Conservation (phyloP, 1,284 basidiomycete genomes). For the Leccinum variabile region DNA sequence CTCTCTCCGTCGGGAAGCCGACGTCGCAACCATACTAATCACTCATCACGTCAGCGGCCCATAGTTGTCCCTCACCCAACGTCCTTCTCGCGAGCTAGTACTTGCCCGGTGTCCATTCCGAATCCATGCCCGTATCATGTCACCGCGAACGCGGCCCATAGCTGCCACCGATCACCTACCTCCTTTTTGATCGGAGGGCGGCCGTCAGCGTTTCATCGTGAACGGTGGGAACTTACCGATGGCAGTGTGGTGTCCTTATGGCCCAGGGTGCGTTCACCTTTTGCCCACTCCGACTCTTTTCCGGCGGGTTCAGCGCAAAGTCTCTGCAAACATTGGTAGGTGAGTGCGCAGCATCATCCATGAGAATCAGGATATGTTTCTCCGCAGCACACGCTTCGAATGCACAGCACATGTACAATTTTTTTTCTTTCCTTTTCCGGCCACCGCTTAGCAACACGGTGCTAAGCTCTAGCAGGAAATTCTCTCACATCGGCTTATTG, state of each 20-base stretch:
- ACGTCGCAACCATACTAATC: slow-evolving; percentile 19
- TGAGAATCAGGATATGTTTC: slow-evolving; percentile 1
- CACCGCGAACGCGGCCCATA: slow-evolving; percentile 22
- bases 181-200: slow-evolving; percentile 28
- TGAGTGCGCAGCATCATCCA: slow-evolving; percentile 10
- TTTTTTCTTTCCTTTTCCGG: background rate
- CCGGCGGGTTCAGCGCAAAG: background rate
- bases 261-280: background rate
- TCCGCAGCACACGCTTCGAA: slow-evolving; percentile 13
- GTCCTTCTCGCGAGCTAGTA: background rate
- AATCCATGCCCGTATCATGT: slow-evolving; percentile 5
- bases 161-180: slow-evolving; percentile 32
- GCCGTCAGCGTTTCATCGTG: slow-evolving; percentile 14
- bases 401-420: background rate
- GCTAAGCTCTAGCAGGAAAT: background rate
- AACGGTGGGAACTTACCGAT: background rate
- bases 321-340: slow-evolving; percentile 1
- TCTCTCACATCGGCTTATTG: background rate
- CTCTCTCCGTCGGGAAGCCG: slow-evolving; percentile 23
- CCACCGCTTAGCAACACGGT: background rate
- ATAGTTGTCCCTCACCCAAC: background rate
- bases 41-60: slow-evolving; percentile 24
- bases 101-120: background rate
- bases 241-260: slow-evolving; percentile 12
- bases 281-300: background rate